Evolutionary conservation across 1,139 yeast genomes (phyloP), one percentile per base, ranked within the genome.

Genomic region (Kodamaea sp.): DNA sequence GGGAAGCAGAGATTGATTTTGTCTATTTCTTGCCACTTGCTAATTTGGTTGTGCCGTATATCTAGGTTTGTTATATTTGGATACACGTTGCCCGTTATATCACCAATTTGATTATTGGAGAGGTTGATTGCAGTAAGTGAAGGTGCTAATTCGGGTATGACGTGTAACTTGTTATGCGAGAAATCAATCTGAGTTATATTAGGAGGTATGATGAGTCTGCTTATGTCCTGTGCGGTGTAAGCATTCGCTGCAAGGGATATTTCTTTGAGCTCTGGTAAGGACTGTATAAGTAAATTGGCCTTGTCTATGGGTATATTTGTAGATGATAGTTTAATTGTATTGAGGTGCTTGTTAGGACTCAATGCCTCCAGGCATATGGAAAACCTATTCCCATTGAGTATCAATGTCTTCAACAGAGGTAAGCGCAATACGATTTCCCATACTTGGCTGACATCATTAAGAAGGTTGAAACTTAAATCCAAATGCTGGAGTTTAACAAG

Each of bases 381-480:
- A 12, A 84, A 72, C 32, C 80, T 57, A 50, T 86, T 86, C 0
- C 94, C 92, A 39, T 80, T 80, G 33, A 87, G 50, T 32, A 73
- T 69, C 31, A 88, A 49, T 2, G 57, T 55, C n/a, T 48, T 42
- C 7, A 88, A 47, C 0, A 39, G 37, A 0, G 71, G 66, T 22
- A 79, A 43, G 2, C 47, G 43, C 7, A 47, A 38, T 1, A 74
- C 47, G 10, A 80, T 58, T 2, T 48, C 43, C 42, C 68, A 53
- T 0, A 83, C 53, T 3, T 62, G 65, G 0, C 46, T 39, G 37
- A 81, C 52, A 28, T 62, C 58, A 7, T 54, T 53, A 13, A 86
- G 54, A 31, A 87, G 59, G 50, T 87, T 86, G 48, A 57, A 73
- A 15, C 90, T 73, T 28, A 89, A 47, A 49, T 85, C 92, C 27